These are phyloP conservation scores for Nakazawaea wickerhamii DNA, from an alignment of 805 yeast genomes.

Conservation along the genomic window DNA sequence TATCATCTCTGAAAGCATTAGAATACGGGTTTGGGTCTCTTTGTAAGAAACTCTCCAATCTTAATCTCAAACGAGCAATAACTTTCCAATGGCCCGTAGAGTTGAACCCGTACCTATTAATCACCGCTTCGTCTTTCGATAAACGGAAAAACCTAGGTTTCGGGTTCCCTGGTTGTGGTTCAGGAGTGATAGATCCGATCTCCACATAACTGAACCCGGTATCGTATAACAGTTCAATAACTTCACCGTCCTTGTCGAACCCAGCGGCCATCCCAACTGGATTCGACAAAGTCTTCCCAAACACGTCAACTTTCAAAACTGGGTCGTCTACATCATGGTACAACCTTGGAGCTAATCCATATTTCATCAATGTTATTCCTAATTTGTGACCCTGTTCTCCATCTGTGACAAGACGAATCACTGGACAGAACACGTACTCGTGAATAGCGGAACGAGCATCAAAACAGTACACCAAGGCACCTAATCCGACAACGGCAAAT, in stretches of 20 bases:
- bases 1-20: slow-evolving; percentile 55
- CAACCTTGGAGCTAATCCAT: slow-evolving; percentile 62
- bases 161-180: slow-evolving; percentile 95
- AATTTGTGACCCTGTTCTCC: slow-evolving; percentile 85
- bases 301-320: slow-evolving; percentile 52
- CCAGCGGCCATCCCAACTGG: slow-evolving; percentile 97
- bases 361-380: slow-evolving; percentile 65
- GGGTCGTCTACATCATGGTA: slow-evolving; percentile 48
- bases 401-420: slow-evolving; percentile 60
- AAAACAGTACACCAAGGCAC: slow-evolving; percentile 48
- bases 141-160: slow-evolving; percentile 85
- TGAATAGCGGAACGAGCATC: slow-evolving; percentile 83
- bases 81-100: slow-evolving; percentile 83
- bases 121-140: slow-evolving; percentile 81
- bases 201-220: slow-evolving; percentile 88
- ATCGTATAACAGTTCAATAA: slow-evolving; percentile 71
- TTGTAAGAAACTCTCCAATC: slow-evolving; percentile 43
- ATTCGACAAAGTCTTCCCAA: slow-evolving; percentile 57
- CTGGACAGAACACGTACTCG: slow-evolving; percentile 76
- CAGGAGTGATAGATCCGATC: slow-evolving; percentile 89
- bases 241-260: slow-evolving; percentile 89
- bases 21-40: slow-evolving; percentile 22
- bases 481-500: slow-evolving; percentile 21
- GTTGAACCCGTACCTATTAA: slow-evolving; percentile 92
- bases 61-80: slow-evolving; percentile 55